These are phyloP conservation scores for Candida taoyuanica DNA, from an alignment of 805 yeast genomes.

Conservation along the genomic window DNA sequence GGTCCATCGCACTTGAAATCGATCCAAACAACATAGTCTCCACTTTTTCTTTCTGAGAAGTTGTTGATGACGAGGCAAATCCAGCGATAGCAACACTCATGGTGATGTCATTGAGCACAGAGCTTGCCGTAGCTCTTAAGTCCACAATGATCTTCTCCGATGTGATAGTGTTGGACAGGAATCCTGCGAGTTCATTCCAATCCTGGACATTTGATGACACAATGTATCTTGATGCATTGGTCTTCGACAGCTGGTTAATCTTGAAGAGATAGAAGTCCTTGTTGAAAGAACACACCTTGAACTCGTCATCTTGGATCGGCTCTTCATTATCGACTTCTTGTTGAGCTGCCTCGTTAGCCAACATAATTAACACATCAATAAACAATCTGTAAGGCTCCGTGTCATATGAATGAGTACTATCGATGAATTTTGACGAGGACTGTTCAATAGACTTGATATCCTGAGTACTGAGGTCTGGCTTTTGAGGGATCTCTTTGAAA, in stretches of 20 bases:
- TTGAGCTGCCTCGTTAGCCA: slow-evolving; percentile 32
- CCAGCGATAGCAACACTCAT: slow-evolving; percentile 27
- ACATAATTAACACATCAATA: slow-evolving; percentile 39
- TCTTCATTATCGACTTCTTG: slow-evolving; percentile 15
- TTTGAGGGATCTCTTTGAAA: slow-evolving; percentile 36
- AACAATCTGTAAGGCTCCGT: slow-evolving; percentile 45
- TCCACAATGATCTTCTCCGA: slow-evolving; percentile 40
- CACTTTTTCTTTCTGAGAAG: slow-evolving; percentile 23
- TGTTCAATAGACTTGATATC: slow-evolving; percentile 50
- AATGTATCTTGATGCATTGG: slow-evolving; percentile 50
- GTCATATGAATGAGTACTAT: slow-evolving; percentile 55
- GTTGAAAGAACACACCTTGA: slow-evolving; percentile 46
- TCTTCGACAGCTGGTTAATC: slow-evolving; percentile 46
- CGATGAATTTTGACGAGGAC: slow-evolving; percentile 57
- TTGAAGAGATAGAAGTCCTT: slow-evolving; percentile 49
- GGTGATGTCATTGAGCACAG: slow-evolving; percentile 49
- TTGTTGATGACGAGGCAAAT: slow-evolving; percentile 6
- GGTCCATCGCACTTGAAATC: slow-evolving; percentile 40
- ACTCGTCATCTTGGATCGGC: slow-evolving; percentile 23
- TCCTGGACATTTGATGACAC: slow-evolving; percentile 33
- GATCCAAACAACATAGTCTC: slow-evolving; percentile 48
- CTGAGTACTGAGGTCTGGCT: slow-evolving; percentile 37
- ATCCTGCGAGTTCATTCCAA: slow-evolving; percentile 46
- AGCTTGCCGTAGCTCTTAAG: slow-evolving; percentile 44
- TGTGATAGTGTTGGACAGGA: slow-evolving; percentile 42